Percentiles rank a stretch among this genome's conserved stretches.
These are phyloP conservation scores for Podospora didyma DNA, from an alignment of 495 filamentous ascomycete genomes.

Conservation along the genomic window DNA sequence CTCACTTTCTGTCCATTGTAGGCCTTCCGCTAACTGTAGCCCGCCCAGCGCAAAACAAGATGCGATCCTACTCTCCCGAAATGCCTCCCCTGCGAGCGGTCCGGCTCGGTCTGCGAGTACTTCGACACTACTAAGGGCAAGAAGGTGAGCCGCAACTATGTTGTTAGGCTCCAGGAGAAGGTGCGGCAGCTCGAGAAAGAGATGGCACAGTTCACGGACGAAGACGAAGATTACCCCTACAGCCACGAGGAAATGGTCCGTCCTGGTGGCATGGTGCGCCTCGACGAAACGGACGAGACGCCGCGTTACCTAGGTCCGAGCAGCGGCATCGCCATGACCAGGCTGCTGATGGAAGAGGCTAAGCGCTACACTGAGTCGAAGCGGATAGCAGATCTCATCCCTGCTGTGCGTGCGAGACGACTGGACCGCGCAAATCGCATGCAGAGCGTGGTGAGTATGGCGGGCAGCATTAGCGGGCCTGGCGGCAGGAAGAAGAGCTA, in stretches of 20 bases:
- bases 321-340: conserved; percentile 89
- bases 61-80: conserved; percentile 88
- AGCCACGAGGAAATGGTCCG: conserved; percentile 79
- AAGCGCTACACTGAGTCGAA: conserved; percentile 81
- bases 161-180: conserved; percentile 79
- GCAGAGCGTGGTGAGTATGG: conserved; percentile 28
- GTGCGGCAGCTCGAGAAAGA: conserved; percentile 75
- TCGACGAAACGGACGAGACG: conserved; percentile 74
- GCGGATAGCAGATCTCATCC: conserved; percentile 83
- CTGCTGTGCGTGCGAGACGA: conserved; percentile 47
- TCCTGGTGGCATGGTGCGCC: conserved; percentile 73
- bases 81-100: conserved; percentile 89
- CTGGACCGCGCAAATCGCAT: conserved; percentile 30
- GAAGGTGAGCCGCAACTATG: conserved; percentile 79
- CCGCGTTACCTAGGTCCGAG: conserved; percentile 85
- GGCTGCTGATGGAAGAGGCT: conserved; percentile 90
- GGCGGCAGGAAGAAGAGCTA: conserved; percentile 52
- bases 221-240: conserved; percentile 56
- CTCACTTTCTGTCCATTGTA: neutral
- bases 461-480: conserved; percentile 34
- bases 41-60: conserved; percentile 84
- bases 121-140: conserved; percentile 77
- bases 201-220: conserved; percentile 56
- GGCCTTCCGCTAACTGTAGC: neutral
- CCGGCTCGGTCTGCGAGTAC: conserved; percentile 86